These are phyloP conservation scores for Cryphonectria carpinicola DNA, from an alignment of 2,329 filamentous ascomycete genomes.

Conservation along the genomic window DNA sequence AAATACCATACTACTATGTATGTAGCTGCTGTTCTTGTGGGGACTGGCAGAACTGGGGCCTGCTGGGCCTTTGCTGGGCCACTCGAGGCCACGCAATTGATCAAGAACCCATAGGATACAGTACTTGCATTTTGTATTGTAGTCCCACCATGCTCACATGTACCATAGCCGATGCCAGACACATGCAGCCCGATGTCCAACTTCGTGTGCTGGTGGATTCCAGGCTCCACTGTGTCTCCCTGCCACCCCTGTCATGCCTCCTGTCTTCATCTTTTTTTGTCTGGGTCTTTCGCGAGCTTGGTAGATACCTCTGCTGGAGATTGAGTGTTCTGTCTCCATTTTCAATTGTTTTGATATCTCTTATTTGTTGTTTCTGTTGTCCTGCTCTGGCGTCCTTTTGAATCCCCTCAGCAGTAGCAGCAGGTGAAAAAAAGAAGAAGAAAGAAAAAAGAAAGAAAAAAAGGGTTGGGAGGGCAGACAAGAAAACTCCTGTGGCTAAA, in stretches of 20 bases:
- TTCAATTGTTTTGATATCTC: neutral
- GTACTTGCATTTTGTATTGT: neutral
- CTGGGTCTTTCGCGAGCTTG: neutral
- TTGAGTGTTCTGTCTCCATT: neutral
- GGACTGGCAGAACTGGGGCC: neutral
- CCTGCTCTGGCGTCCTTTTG: neutral
- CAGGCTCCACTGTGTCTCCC: neutral
- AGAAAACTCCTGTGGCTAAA: neutral
- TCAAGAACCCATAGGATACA: neutral
- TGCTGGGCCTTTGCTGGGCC: slow-evolving; percentile 1
- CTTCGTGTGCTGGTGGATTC: slow-evolving; percentile 3
- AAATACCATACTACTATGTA: neutral
- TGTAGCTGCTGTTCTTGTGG: slow-evolving; percentile 1
- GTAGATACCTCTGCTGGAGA: neutral
- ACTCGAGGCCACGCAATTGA: slow-evolving; percentile 11
- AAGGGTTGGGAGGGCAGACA: neutral
- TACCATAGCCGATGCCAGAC: slow-evolving; percentile 3
- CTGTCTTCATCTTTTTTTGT: slow-evolving; percentile 6
- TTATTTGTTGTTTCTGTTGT: neutral
- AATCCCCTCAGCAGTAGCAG: neutral
- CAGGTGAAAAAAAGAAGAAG: too few relatives aligned
- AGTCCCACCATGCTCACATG: neutral
- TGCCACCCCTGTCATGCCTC: slow-evolving; percentile 6
- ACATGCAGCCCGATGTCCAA: neutral
- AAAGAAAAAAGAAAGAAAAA: neutral